phyloP scores from a whole-genome alignment of 75 land plant genomes.

The Selaginella moellendorffii region DNA sequence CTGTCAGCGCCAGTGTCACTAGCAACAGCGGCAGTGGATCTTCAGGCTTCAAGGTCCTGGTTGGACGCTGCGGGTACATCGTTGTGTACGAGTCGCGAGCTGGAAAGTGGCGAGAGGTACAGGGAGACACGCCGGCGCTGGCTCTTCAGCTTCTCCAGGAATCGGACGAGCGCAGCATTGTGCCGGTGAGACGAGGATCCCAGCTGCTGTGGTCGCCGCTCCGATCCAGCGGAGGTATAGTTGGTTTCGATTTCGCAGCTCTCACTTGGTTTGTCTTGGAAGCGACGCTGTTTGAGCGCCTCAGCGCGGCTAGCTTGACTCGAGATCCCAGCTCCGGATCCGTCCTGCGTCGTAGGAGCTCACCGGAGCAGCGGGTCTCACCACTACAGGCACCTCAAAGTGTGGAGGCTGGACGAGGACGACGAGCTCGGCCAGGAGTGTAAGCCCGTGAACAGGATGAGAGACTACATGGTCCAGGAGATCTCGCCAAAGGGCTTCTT shows the following conservation, averaged over 20 bases:
- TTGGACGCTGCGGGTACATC: not conserved
- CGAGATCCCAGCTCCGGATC: not conserved
- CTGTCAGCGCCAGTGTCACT: too few relatives aligned
- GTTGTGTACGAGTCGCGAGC: not conserved
- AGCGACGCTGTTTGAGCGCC: not conserved
- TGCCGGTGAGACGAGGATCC: not conserved
- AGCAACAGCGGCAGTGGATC: too few relatives aligned
- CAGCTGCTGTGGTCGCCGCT: not conserved
- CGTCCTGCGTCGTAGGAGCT: not conserved
- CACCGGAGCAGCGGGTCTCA: slow-evolving; percentile 1
- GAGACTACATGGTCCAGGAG: not conserved
- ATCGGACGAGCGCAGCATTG: not conserved
- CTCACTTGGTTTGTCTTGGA: not conserved
- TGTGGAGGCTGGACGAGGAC: not conserved
- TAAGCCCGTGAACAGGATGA: not conserved
- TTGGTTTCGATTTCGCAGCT: not conserved
- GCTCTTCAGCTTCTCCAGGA: not conserved
- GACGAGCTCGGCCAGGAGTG: not conserved
- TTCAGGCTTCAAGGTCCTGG: not conserved
- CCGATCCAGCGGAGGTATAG: not conserved
- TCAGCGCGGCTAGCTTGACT: not conserved
- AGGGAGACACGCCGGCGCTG: not conserved
- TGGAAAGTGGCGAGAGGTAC: not conserved
- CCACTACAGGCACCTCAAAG: not conserved
- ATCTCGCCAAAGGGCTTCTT: not conserved